phyloP scores from a whole-genome alignment of 768 basidiomycete genomes.

The Termitomyces sp. region DNA sequence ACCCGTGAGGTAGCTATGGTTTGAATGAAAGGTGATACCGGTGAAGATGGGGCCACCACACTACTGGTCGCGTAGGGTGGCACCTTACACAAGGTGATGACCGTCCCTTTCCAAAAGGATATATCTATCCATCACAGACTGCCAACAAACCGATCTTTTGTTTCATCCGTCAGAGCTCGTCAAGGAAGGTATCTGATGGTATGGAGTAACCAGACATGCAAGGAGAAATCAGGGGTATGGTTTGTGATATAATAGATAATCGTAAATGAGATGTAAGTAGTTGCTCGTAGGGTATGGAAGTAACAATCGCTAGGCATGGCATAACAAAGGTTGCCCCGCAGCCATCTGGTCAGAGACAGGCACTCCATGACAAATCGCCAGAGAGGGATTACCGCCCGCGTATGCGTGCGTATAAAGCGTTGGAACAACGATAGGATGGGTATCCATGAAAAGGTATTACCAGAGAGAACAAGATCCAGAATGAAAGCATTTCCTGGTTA shows the following conservation, averaged over 20 bases:
- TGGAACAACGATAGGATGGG: slow-evolving; percentile 11
- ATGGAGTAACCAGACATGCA: slow-evolving; percentile 1
- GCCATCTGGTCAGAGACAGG: not conserved
- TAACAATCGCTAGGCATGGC: slow-evolving; percentile 8
- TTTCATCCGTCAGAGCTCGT: slow-evolving; percentile 1
- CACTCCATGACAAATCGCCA: slow-evolving; percentile 1
- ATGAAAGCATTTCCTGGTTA: slow-evolving; percentile 9
- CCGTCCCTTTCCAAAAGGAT: slow-evolving; percentile 6
- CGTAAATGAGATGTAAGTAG: slow-evolving; percentile 12
- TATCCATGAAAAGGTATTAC: slow-evolving; percentile 21
- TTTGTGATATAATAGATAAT: slow-evolving; percentile 6
- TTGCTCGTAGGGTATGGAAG: slow-evolving; percentile 13
- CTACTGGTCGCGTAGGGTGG: slow-evolving; percentile 4
- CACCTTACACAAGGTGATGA: slow-evolving; percentile 4
- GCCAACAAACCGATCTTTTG: slow-evolving; percentile 11
- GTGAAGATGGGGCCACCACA: slow-evolving; percentile 12
- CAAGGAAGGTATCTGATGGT: not conserved
- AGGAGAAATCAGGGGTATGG: slow-evolving; percentile 9
- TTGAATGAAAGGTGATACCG: slow-evolving; percentile 5
- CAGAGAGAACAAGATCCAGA: slow-evolving; percentile 5
- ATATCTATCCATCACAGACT: slow-evolving; percentile 4
- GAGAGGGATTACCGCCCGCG: slow-evolving; percentile 5
- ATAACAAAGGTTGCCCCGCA: slow-evolving; percentile 3
- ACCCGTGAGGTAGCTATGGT: slow-evolving; percentile 17
- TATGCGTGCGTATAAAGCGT: slow-evolving; percentile 4